Evolutionary conservation across 495 filamentous ascomycete species (phyloP), one percentile per base, ranked within the genome.

Genomic region (Usnea hakonensis): DNA sequence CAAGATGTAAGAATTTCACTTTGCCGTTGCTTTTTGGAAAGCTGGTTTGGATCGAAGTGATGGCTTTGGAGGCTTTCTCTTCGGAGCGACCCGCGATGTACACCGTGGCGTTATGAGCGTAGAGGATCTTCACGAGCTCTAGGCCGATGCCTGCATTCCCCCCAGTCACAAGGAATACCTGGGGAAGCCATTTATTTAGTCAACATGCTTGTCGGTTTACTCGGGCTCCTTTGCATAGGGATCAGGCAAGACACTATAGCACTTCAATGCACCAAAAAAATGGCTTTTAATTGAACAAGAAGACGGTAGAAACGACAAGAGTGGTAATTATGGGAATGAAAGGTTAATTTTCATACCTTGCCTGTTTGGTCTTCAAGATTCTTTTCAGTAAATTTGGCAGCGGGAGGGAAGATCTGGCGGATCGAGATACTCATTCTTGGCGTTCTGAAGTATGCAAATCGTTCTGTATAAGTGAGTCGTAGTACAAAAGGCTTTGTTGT

Each of bases 31-130:
- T 60, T 16, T 61, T 57, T 0, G 67, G 50, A 16, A 30, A 21
- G 11, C 17, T 44, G 13, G 63, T 38, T 32, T 72, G 67, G 54
- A 80, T 78, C 2, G 65, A 38, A 8, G 59, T 28, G 9, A 83
- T 78, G 9, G 74, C 75, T 6, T 50, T 57, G 36, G 65, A 59
- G 32, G 73, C 76, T 21, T 74, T 75, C 10, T 67, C 52, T 59
- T 72, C 60, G 1, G 76, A 78, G 26, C 81, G 76, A 33, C 70
- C 75, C 4, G 76, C 74, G 21, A 83, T 70, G 66, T 80, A 79
- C 0, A 83, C 72, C 13, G 67, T 72, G 13, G 54, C 80, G 17
- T 70, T 65, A 55, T 69, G 67, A 4, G 36, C 62, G 59, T 80
- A 80, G 19, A 81, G 72, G 0, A 77, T 74, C 44, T 72, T 73